phyloP scores from a whole-genome alignment of 345 rosid species.

The Nephelium lappaceum region DNA sequence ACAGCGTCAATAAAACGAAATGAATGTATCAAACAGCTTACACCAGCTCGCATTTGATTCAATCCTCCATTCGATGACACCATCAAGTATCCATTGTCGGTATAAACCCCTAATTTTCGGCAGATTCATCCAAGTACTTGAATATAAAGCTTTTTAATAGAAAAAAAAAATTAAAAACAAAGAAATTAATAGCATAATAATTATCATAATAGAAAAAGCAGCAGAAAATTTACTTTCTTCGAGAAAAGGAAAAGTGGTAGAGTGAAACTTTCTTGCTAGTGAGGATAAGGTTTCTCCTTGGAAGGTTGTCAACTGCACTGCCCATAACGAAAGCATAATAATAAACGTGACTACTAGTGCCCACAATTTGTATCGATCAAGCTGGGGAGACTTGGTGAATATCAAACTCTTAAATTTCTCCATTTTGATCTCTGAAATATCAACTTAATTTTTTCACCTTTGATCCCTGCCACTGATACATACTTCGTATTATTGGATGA shows the following conservation, averaged over 20 bases:
- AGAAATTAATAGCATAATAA: too few species aligned
- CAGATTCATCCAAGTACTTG: too few species aligned
- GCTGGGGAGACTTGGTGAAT: background rate
- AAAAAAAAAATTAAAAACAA: too few species aligned
- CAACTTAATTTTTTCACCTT: constrained; percentile 16
- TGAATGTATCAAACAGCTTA: constrained; percentile 7
- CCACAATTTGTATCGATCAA: background rate
- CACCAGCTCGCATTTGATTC: constrained; percentile 45
- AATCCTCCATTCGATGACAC: constrained; percentile 43
- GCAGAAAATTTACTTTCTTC: background rate
- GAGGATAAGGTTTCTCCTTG: background rate
- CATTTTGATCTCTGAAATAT: background rate
- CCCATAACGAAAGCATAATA: constrained; percentile 14
- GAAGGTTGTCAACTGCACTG: background rate
- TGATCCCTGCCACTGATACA: background rate
- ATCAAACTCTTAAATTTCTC: constrained; percentile 2
- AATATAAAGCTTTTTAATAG: too few species aligned
- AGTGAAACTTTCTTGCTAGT: background rate
- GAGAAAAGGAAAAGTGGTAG: background rate
- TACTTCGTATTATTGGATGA: background rate
- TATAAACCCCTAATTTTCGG: too few species aligned
- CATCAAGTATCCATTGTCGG: constrained; percentile 33
- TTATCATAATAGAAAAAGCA: too few species aligned
- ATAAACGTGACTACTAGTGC: constrained; percentile 9
- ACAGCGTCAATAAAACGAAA: background rate